Base-by-base conservation (phyloP, 108 stramenopile genomes). In the Nitzschia palea region DNA sequence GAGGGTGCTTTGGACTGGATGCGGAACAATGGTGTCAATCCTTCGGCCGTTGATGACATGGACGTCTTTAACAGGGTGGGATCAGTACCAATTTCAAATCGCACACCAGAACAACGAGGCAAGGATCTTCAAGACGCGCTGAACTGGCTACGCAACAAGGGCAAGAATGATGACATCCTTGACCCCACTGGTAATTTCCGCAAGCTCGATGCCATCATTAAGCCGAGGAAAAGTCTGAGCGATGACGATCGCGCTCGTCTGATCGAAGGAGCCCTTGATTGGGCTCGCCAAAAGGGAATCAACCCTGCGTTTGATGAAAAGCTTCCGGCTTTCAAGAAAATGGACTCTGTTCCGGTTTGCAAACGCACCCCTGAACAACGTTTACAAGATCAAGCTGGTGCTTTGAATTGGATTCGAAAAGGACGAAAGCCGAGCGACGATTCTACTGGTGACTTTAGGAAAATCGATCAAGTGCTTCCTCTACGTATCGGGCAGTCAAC, bases 1-100 rank as follows among this genome's bases (percentile, higher is more conserved):
- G 71, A 71, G 60, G 70, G 55, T 44, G 73, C 79, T 17, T 37
- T 80, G 37, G 65, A 71, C 27, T 74, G 73, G 79, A 30, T 59
- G 50, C 51, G 79, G 17, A 47, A 35, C 22, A 62, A 67, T 18
- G 69, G 62, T 44, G 68, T 44, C 9, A 44, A 17, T 37, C 22
- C 62, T 44, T 32, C 15, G 18, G 34, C 43, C 31, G 26, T 44
- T 37, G 68, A 70, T 17, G 29, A 17, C 6, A 30, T 52, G 26
- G 18, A 36, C 1, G 20, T 4, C 3, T 71, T 71, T 42, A 44
- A 60, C 52, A 63, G 54, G 61, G 23, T 63, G 23, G 54, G 54
- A 8, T 28, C 29, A 20, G 54, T 29, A 10, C 48, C 59, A 33
- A 27, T 70, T 3, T 32, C 55, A 4, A 45, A 47, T 35, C 59